Evolutionary conservation across 352 stramenopile genomes (phyloP), one percentile per base, ranked within the genome.

Genomic region (Phytophthora nicotianae): DNA sequence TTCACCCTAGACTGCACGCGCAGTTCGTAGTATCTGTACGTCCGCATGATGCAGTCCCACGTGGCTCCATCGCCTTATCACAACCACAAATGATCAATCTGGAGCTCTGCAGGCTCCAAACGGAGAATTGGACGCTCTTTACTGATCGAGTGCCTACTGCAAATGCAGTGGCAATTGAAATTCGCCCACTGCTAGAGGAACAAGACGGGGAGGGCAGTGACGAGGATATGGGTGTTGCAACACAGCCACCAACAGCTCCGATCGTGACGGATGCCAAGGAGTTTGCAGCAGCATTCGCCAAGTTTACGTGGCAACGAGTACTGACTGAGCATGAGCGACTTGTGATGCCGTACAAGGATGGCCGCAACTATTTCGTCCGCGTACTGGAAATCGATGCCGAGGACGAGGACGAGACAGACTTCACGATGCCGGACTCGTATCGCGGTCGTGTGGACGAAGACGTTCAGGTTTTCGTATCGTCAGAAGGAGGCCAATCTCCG

Each of bases 361-460:
- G 71, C 4, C 68, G 58, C 10, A 66, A 77, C 35, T 92, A 86
- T 50, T 93, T 95, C 48, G 67, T 93, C 26, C 81, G 83, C 20
- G 74, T 95, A 33, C 58, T 92, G 4, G 77, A 88, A 46, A 75
- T 93, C 27, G 82, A 93, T 45, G 86, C 82, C 0, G 70, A 83
- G 16, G 86, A 93, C 50, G 75, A 84, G 21, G 68, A 75, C 41
- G 86, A 95, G 62, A 95, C 83, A 0, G 86, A 95, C 19, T 90
- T 89, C 55, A 93, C 83, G 4, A 95, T 95, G 86, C 86, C 86
- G 5, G 79, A 95, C 42, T 86, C 83, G 38, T 95, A 88, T 71
- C 83, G 86, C 24, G 83, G 80, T 17, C 41, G 75, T 3, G 70
- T 93, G 10, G 81, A 91, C 41, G 74, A 87, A 63, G 72, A 86